These are phyloP conservation scores for Sporothrix brasiliensis DNA, from an alignment of 2,329 filamentous ascomycete species.

Conservation along the genomic window DNA sequence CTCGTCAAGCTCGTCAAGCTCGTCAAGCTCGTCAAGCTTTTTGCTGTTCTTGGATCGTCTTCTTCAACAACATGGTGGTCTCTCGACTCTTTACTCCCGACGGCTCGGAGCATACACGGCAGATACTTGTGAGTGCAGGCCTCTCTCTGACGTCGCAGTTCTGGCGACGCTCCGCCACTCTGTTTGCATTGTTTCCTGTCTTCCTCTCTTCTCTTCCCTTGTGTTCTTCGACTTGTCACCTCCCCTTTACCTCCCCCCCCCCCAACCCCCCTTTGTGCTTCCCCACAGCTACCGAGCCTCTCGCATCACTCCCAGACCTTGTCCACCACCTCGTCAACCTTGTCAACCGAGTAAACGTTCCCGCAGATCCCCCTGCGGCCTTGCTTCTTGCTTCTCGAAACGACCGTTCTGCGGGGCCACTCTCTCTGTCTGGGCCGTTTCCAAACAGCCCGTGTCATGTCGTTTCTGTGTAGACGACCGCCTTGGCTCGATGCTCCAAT, in stretches of 20 bases:
- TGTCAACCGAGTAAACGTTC: neutral
- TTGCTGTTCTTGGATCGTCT: neutral
- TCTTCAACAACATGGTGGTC: neutral
- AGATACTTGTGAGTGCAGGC: neutral
- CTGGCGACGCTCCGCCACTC: conserved; percentile 13
- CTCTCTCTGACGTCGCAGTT: conserved; percentile 16
- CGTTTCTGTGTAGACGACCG: neutral
- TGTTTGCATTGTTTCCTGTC: neutral
- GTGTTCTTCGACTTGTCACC: neutral
- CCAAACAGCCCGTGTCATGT: neutral
- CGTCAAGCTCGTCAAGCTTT: conserved; percentile 14
- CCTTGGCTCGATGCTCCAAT: too few species aligned
- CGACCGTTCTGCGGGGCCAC: neutral
- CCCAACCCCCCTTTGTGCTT: too few species aligned
- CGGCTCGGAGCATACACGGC: neutral
- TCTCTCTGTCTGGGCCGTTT: neutral
- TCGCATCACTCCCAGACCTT: neutral
- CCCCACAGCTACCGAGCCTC: conserved; percentile 12
- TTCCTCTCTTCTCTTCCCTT: neutral
- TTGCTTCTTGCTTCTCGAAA: conserved; percentile 12
- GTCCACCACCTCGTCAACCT: neutral
- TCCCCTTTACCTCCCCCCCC: neutral
- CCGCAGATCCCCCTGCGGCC: neutral
- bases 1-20: conserved; percentile 1
- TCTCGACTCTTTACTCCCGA: neutral